phyloP scores from a whole-genome alignment of 164 flowering plant genomes.

The Dillenia turbinata region DNA sequence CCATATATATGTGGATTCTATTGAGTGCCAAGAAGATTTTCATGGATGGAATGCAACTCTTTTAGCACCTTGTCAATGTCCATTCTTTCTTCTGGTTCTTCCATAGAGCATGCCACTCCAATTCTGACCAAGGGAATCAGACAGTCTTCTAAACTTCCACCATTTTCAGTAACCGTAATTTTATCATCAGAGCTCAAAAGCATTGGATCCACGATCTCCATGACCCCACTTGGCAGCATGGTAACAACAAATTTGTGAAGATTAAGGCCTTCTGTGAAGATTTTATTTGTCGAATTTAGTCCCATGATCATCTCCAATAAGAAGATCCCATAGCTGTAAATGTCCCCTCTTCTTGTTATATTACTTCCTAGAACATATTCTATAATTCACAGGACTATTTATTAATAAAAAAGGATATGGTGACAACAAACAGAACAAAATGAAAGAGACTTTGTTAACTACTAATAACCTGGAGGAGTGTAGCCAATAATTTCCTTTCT shows the following conservation, averaged over 20 bases:
- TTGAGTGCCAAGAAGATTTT: too few species aligned
- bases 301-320: conserved; percentile 16
- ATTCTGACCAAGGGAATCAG: too few species aligned
- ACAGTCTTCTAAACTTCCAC: too few species aligned
- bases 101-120: too few species aligned
- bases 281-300: conserved; percentile 14
- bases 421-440: not conserved
- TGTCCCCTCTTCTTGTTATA: conserved; percentile 8
- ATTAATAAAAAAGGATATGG: not conserved
- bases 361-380: conserved; percentile 18
- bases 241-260: conserved; percentile 2
- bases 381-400: not conserved
- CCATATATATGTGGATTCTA: too few species aligned
- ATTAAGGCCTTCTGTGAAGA: conserved; percentile 8
- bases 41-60: too few species aligned
- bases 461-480: conserved; percentile 20
- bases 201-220: conserved; percentile 1
- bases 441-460: not conserved
- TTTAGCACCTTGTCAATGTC: too few species aligned
- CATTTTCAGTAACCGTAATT: not conserved
- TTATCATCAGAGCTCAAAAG: not conserved
- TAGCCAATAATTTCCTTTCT: conserved; percentile 14
- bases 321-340: conserved; percentile 22
- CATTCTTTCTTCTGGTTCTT: too few species aligned
- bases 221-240: conserved; percentile 3